Conservation (phyloP, 495 filamentous ascomycete genomes). For the Immersiella caudata region DNA sequence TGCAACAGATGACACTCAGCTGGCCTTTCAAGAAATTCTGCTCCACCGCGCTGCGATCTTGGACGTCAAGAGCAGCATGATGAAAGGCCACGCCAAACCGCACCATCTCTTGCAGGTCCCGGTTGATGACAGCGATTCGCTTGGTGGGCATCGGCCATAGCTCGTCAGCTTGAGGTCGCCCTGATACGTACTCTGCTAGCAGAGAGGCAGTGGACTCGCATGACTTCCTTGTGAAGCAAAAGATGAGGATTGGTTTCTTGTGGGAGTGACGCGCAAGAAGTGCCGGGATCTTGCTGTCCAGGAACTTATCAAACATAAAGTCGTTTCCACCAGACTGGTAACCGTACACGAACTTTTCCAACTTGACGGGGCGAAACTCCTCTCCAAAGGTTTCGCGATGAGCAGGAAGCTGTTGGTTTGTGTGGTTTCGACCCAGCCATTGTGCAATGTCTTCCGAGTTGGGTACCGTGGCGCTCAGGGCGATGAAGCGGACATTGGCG, state of each 20-base stretch:
- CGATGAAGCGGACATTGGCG: conserved; percentile 85
- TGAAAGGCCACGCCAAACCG: conserved; percentile 85
- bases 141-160: conserved; percentile 69
- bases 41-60: conserved; percentile 74
- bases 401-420: conserved; percentile 69
- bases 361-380: conserved; percentile 83
- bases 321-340: conserved; percentile 68
- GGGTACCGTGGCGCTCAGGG: conserved; percentile 89
- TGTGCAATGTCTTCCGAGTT: conserved; percentile 88
- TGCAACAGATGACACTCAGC: conserved; percentile 90
- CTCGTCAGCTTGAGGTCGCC: conserved; percentile 56
- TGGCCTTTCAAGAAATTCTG: conserved; percentile 72
- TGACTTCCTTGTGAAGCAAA: conserved; percentile 84
- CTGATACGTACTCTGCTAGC: conserved; percentile 68
- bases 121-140: conserved; percentile 54
- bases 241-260: conserved; percentile 87
- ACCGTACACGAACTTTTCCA: conserved; percentile 87
- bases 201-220: conserved; percentile 73
- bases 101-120: conserved; percentile 67
- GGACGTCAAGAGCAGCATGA: conserved; percentile 78
- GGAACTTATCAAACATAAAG: conserved; percentile 81
- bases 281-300: conserved; percentile 72
- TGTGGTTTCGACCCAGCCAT: conserved; percentile 84
- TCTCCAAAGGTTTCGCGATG: conserved; percentile 82
- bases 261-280: conserved; percentile 77